These are phyloP conservation scores for Leccinum pallidistipes DNA, from an alignment of 1,284 basidiomycete species.

Conservation along the genomic window DNA sequence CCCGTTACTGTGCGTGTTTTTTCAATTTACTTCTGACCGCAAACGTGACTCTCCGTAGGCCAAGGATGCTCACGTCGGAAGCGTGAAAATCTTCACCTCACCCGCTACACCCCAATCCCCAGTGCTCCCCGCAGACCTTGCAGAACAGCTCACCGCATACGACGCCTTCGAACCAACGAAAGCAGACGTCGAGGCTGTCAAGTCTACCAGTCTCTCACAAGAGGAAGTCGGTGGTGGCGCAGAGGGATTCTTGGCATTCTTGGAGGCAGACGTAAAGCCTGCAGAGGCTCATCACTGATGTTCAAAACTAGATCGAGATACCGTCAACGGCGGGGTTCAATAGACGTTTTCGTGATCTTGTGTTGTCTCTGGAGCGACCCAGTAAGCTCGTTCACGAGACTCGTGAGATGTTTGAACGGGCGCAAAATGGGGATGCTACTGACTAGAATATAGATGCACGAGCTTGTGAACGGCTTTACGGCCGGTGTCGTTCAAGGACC, in stretches of 20 bases:
- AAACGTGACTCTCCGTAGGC: slow-evolving; percentile 45
- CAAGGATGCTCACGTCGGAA: slow-evolving; percentile 82
- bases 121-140: slow-evolving; percentile 73
- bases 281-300: slow-evolving; percentile 51
- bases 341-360: slow-evolving; percentile 16
- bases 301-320: slow-evolving; percentile 12
- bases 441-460: not conserved
- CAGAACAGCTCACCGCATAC: slow-evolving; percentile 80
- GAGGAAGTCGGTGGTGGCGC: slow-evolving; percentile 47
- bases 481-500: not conserved
- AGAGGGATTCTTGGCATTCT: slow-evolving; percentile 58
- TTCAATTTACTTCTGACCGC: not conserved
- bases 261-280: slow-evolving; percentile 62
- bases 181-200: slow-evolving; percentile 36
- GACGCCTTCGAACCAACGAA: slow-evolving; percentile 73
- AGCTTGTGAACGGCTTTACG: not conserved
- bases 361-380: not conserved
- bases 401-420: not conserved
- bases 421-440: not conserved
- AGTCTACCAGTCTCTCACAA: slow-evolving; percentile 30
- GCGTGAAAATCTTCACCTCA: slow-evolving; percentile 66
- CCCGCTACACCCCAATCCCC: slow-evolving; percentile 73
- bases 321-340: slow-evolving; percentile 9
- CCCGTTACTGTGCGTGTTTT: slow-evolving; percentile 47
- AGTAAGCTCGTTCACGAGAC: not conserved